phyloP scores from a whole-genome alignment of 2,329 filamentous ascomycete genomes.

The Hymenoscyphus infarciens region DNA sequence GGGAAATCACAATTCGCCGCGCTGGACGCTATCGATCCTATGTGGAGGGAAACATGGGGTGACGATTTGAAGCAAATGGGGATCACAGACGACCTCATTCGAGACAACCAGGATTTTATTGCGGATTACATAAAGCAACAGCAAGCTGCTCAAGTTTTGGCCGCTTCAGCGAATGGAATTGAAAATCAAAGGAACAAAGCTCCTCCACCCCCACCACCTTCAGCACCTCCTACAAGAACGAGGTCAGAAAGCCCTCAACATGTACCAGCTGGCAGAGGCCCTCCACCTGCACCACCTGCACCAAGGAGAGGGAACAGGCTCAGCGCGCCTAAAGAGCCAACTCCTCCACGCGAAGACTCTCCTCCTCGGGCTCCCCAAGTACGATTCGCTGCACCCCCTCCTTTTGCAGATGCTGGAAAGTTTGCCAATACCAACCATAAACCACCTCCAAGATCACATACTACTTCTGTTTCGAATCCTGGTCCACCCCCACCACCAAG shows the following conservation, averaged over 20 bases:
- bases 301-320: slow-evolving; percentile 55
- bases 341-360: slow-evolving; percentile 67
- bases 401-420: slow-evolving; percentile 85
- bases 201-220: slow-evolving; percentile 61
- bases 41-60: slow-evolving; percentile 64
- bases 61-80: slow-evolving; percentile 61
- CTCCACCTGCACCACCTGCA: slow-evolving; percentile 52
- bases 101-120: slow-evolving; percentile 66
- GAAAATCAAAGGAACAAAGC: slow-evolving; percentile 46
- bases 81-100: slow-evolving; percentile 63
- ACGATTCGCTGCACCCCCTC: slow-evolving; percentile 80
- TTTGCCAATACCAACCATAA: slow-evolving; percentile 58
- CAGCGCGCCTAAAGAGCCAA: slow-evolving; percentile 46
- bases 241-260: slow-evolving; percentile 34
- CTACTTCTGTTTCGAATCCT: slow-evolving; percentile 48
- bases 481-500: slow-evolving; percentile 66
- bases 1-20: slow-evolving; percentile 56
- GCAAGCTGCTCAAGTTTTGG: slow-evolving; percentile 43
- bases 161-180: slow-evolving; percentile 41
- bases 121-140: slow-evolving; percentile 60
- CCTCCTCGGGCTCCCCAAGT: slow-evolving; percentile 59
- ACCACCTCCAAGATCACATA: slow-evolving; percentile 43
- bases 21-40: slow-evolving; percentile 60
- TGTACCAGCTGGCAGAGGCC: slow-evolving; percentile 35
- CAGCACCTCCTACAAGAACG: slow-evolving; percentile 40